A percentile compares a stretch with the other conserved stretches of the same genome.
phyloP scores from a whole-genome alignment of 257 asterid species.

The Asclepias syriaca region DNA sequence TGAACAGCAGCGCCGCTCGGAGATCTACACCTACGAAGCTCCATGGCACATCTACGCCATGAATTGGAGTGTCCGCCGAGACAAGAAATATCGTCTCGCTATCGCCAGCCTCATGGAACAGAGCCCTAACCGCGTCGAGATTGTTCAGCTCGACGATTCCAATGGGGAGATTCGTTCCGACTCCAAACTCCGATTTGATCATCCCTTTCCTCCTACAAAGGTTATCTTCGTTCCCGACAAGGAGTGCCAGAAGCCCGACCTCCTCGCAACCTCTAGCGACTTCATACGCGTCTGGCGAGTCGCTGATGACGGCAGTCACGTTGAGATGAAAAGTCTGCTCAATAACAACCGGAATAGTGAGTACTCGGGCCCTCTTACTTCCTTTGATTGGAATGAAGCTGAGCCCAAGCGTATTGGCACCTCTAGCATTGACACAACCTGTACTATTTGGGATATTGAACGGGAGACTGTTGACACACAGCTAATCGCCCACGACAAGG shows the following conservation, averaged over 20 bases:
- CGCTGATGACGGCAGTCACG: slow-evolving; percentile 44
- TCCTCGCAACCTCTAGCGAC: slow-evolving; percentile 86
- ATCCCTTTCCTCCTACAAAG: slow-evolving; percentile 93
- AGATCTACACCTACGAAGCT: slow-evolving; percentile 96
- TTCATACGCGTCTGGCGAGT: slow-evolving; percentile 86
- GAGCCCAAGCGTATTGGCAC: slow-evolving; percentile 95
- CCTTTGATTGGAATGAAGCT: slow-evolving; percentile 97
- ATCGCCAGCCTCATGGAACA: slow-evolving; percentile 81
- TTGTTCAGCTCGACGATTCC: slow-evolving; percentile 78
- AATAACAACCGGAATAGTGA: slow-evolving; percentile 83
- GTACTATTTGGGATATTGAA: slow-evolving; percentile 96
- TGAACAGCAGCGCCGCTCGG: slow-evolving; percentile 95
- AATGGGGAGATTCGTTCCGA: slow-evolving; percentile 86
- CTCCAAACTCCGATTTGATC: slow-evolving; percentile 76
- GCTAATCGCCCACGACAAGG: slow-evolving; percentile 95
- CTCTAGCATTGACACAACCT: slow-evolving; percentile 86
- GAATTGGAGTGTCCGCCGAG: slow-evolving; percentile 93
- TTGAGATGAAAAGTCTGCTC: slow-evolving; percentile 60
- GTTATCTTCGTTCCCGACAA: slow-evolving; percentile 85
- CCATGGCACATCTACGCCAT: slow-evolving; percentile 98
- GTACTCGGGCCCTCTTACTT: slow-evolving; percentile 80
- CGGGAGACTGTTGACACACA: slow-evolving; percentile 93
- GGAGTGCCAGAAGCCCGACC: slow-evolving; percentile 89
- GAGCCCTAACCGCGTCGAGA: slow-evolving; percentile 77
- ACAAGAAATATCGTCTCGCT: slow-evolving; percentile 85